Evolutionary conservation across 805 yeast species (phyloP).

Genomic region (Ogataea minuta): DNA sequence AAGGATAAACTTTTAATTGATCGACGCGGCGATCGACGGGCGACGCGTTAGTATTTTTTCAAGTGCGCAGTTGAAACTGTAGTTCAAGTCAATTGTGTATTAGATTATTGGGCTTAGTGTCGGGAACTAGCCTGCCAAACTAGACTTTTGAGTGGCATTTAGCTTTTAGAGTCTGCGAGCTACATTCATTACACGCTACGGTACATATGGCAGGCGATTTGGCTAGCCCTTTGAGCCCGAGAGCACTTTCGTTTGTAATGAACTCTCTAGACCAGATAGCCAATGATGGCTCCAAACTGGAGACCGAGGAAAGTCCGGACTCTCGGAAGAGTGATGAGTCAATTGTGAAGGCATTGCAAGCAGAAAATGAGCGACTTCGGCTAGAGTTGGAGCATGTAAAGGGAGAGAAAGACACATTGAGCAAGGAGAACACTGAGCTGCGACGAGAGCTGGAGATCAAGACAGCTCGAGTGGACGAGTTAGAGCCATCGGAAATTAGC

Average conservation of each 20-base stretch:
- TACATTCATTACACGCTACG: not conserved
- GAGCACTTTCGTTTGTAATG: slow-evolving; percentile 8
- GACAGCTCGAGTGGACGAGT: slow-evolving; percentile 2
- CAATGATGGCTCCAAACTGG: slow-evolving; percentile 5
- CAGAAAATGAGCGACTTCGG: slow-evolving; percentile 9
- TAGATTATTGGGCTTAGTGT: not conserved
- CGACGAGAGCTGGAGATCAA: slow-evolving; percentile 7
- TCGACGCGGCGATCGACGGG: slow-evolving; percentile 9
- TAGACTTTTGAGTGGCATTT: not conserved
- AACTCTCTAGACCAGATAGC: slow-evolving; percentile 8
- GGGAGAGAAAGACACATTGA: not conserved
- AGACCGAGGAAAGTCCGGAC: slow-evolving; percentile 5
- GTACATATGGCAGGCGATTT: slow-evolving; percentile 3
- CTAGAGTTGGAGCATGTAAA: not conserved
- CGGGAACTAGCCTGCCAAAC: not conserved
- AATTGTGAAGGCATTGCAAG: slow-evolving; percentile 1
- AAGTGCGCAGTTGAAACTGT: slow-evolving; percentile 6
- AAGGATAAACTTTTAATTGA: not conserved
- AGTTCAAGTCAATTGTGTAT: not conserved
- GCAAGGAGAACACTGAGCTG: slow-evolving; percentile 5
- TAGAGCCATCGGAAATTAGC: not conserved
- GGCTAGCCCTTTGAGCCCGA: slow-evolving; percentile 8
- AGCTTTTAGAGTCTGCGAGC: not conserved
- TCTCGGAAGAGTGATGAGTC: not conserved
- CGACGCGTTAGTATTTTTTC: slow-evolving; percentile 11